Conservation (phyloP, 2,329 filamentous ascomycete species). For the Myriosclerotinia curreyana region DNA sequence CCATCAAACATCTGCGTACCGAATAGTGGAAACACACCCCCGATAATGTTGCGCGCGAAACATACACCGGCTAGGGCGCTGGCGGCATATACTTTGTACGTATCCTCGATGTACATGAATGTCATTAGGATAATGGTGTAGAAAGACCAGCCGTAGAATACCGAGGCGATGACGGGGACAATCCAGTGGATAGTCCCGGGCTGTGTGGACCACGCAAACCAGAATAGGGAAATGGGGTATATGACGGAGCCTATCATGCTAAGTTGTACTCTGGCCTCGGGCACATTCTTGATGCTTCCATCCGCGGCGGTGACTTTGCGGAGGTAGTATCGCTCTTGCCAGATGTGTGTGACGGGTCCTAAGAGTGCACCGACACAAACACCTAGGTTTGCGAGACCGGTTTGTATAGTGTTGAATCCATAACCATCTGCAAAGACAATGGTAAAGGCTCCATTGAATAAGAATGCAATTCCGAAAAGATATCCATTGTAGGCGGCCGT, state of each 20-base stretch:
- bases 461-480: constrained; percentile 42
- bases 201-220: constrained; percentile 57
- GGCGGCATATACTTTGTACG: constrained; percentile 55
- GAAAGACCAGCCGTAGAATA: constrained; percentile 59
- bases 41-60: constrained; percentile 54
- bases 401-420: constrained; percentile 39
- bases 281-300: constrained; percentile 42
- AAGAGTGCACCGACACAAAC: constrained; percentile 50
- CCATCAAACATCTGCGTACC: constrained; percentile 50
- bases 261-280: constrained; percentile 77
- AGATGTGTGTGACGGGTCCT: constrained; percentile 66
- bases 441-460: constrained; percentile 44
- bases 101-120: constrained; percentile 52
- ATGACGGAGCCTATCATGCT: constrained; percentile 57
- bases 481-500: constrained; percentile 41
- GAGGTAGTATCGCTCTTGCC: constrained; percentile 64
- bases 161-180: constrained; percentile 49
- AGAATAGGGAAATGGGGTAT: constrained; percentile 52
- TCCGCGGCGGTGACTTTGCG: constrained; percentile 40
- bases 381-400: constrained; percentile 42
- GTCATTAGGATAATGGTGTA: constrained; percentile 53
- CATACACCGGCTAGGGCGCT: constrained; percentile 59
- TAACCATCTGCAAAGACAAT: constrained; percentile 42
- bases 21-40: constrained; percentile 59
- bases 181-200: constrained; percentile 55